Base-by-base conservation (phyloP, 306 rosid species). In the Quercus variabilis region DNA sequence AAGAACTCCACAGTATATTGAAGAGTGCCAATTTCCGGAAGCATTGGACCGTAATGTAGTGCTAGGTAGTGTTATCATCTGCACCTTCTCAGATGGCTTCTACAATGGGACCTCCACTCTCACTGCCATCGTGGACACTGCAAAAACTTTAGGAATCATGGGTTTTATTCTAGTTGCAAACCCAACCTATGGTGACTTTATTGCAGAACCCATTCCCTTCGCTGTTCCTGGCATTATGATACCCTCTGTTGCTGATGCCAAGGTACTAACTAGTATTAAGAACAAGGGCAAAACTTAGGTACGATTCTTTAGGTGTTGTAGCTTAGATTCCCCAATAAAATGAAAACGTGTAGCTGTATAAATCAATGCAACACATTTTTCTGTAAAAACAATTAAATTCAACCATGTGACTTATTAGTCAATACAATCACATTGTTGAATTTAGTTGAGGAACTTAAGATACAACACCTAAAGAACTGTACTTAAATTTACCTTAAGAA, bases 11-110 rank as follows among this genome's bases (percentile, higher is more conserved):
- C 83, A 86, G 9, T 84, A 91, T 74, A 56, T 74, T 35, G 96
- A 92, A 79, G 99, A 95, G 85, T 95, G 99, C 31, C 99, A 95
- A 81, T 79, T 83, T 81, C 90, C 92, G 52, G 91, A 92, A 76
- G 96, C 86, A 71, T 83, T 95, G 15, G 92, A 95, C 54, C 85
- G 78, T 19, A 75, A 31, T 6, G 35, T 73, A 58, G 92, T 90
- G 58, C 75, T 35, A 38, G 91, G 86, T 21, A 89, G 94, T 26
- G 59, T 95, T 49, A 71, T 93, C 46, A 83, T 93, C 49, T 95
- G 99, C 87, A 88, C 81, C 51, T 93, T 90, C 89, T 95, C 97
- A 0, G 84, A 33, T 11, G 98, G 98, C 13, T 95, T 95, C 90
- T 76, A 33, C 59, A 81, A 89, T 57, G 87, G 84, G 49, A 88